Base-by-base conservation (phyloP, 2,329 filamentous ascomycete species). In the Fusarium hostae region DNA sequence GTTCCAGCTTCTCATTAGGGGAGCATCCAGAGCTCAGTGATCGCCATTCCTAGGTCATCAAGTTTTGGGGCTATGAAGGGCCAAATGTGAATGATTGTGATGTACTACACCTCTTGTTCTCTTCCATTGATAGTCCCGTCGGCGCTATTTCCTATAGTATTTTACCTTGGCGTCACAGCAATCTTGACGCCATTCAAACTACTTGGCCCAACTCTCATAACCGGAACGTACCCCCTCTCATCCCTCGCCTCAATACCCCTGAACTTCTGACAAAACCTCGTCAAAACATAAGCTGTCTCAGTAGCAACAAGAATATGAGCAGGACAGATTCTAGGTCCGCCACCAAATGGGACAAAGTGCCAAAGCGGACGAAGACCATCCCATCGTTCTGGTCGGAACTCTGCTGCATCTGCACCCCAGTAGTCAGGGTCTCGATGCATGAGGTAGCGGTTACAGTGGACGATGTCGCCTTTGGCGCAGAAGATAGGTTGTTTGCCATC, bases 121-220 rank as follows among this genome's bases (percentile, higher is more conserved):
- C 34, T 15, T 12, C 34, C 12, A 35, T 12, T 15, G 12, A 35
- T 35, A 15, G 34, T 35, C 6, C 32, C 34, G 13, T 35, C 34
- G 15, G 15, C 12, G 6, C 6, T 35, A 26, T 12, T 7, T 15
- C 12, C 13, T 15, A 12, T 35, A 7, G 15, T 22, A 12, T n/a
- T 13, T 30, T 39, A 40, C 24, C 34, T 58, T 11, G 32, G n/a
- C 2, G 43, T 58, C 2, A 58, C 55, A n/a, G 43, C 32, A 11
- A 58, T 30, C 18, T n/a, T 50, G 0, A 58, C 43, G 1, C 55
- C 55, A 35, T 58, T 58, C 43, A 58, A 2, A 24, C 55, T 58
- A 39, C 55, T 58, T 1, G 55, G 55, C 15, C 55, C 55, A 40
- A 58, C 43, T n/a, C 55, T 58, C 55, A 58, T 58, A 51, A 58